A percentile compares a stretch with the other conserved stretches of the same genome.
Evolutionary conservation across 768 basidiomycete species (phyloP).

Genomic region (Mycena galopus): DNA sequence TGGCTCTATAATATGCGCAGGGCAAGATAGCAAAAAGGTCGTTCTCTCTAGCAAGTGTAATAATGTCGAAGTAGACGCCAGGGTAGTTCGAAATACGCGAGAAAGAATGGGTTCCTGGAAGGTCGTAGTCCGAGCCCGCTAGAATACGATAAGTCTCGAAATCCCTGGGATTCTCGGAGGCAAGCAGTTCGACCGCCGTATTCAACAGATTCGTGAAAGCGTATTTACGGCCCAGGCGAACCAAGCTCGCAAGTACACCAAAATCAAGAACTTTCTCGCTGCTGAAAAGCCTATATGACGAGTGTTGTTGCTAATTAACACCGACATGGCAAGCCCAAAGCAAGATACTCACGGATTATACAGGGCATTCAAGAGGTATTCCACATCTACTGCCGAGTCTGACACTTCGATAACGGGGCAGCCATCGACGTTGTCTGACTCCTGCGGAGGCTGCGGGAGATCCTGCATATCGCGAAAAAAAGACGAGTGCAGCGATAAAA

Average conservation of each 20-base stretch:
- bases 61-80: not conserved
- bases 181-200: no score
- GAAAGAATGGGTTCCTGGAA: no score
- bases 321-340: no score
- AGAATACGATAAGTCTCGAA: no score
- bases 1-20: not conserved
- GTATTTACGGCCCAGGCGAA: not conserved
- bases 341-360: no score
- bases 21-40: not conserved
- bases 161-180: no score
- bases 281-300: not conserved
- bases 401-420: constrained; percentile 1
- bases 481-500: not conserved
- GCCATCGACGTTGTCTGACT: constrained; percentile 1
- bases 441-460: not conserved
- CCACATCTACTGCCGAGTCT: not conserved
- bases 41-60: not conserved
- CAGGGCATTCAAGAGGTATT: not conserved
- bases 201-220: not conserved
- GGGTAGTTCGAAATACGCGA: not conserved
- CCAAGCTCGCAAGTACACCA: not conserved
- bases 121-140: no score
- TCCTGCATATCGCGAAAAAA: constrained; percentile 6
- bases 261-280: not conserved
- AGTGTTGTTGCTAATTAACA: no score